Base-by-base conservation (phyloP, 805 yeast genomes). In the Schizosaccharomyces japonicus region DNA sequence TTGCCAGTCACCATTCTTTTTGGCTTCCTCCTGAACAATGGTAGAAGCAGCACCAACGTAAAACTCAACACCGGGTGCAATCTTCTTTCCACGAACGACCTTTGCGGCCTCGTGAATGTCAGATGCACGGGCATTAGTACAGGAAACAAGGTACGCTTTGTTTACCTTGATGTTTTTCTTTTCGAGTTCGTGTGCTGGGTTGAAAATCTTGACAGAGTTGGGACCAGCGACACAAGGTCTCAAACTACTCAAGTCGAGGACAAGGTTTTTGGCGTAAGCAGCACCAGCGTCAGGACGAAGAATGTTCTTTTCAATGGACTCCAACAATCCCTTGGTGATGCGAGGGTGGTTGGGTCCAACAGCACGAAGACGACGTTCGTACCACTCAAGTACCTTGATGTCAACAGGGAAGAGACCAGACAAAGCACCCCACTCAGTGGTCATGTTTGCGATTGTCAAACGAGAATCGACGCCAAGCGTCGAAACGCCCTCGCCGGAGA, bases 371-470 rank as follows among this genome's bases (percentile, higher is more conserved):
- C 94, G 68, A 53, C 75, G 58, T 51, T 76, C 68, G 64, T 90
- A 90, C 77, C 85, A 90, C 50, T 77, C 66, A 32, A 83, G 63
- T 54, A 85, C 67, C 11, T 76, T 75, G 21, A 72, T 66, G 61
- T 90, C 99, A 7, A 87, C 84, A n/a, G 99, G 96, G 75, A 90
- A 90, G 50, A 90, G 67, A 39, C 99, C 99, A 4, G 95, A 80
- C 6, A 90, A 68, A 0, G 96, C 96, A 58, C 96, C 96, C 96
- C 96, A 85, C 64, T 85, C 96, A 26, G 96, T 85, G 34, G 96
- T 87, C 95, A 83, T 81, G 58, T 85, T 85, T 47, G 96, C 95
- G 54, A 85, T 85, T 28, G 95, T 87, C 52, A 85, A 67, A 63
- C 95, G 72, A 59, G 79, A 78, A 59, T 87, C 94, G 46, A 84